Conservation (phyloP, 495 filamentous ascomycete species). For the Penicillium arizonense region DNA sequence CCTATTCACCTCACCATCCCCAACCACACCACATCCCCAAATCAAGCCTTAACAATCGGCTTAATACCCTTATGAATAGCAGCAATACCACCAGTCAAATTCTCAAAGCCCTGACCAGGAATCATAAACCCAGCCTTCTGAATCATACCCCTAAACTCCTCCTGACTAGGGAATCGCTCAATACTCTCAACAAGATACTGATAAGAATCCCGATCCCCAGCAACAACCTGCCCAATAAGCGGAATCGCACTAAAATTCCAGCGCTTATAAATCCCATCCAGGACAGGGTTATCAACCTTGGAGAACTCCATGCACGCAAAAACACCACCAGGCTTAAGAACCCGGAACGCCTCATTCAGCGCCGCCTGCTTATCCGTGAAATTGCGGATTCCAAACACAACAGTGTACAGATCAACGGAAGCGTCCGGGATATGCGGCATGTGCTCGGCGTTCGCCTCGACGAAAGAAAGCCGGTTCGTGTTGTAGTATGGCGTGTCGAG, state of each 20-base stretch:
- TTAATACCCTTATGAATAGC: constrained; percentile 97
- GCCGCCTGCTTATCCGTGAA: constrained; percentile 85
- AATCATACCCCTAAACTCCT: constrained; percentile 84
- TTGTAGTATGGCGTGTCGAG: constrained; percentile 56
- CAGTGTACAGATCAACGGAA: constrained; percentile 88
- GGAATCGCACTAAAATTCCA: constrained; percentile 97
- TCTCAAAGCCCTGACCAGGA: constrained; percentile 78
- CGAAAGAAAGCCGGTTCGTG: constrained; percentile 64
- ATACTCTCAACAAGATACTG: constrained; percentile 99
- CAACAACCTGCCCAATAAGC: constrained; percentile 91
- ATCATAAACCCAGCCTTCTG: constrained; percentile 82
- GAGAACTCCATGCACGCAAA: constrained; percentile 98
- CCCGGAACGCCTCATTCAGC: constrained; percentile 75
- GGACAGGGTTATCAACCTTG: constrained; percentile 67
- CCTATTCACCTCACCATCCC: neutral
- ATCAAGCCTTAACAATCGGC: constrained; percentile 46
- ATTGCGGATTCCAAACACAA: constrained; percentile 96
- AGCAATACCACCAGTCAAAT: constrained; percentile 87
- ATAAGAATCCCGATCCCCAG: constrained; percentile 91
- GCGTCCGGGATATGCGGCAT: constrained; percentile 61
- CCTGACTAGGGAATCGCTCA: constrained; percentile 84
- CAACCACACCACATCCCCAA: constrained; percentile 1
- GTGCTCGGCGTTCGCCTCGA: constrained; percentile 87
- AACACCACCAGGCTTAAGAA: constrained; percentile 90
- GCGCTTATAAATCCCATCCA: constrained; percentile 88